Evolutionary conservation across 371 early-diverging fungal genomes (phyloP), one percentile per base, ranked within the genome.

Genomic region (Haplosporangium sp.): DNA sequence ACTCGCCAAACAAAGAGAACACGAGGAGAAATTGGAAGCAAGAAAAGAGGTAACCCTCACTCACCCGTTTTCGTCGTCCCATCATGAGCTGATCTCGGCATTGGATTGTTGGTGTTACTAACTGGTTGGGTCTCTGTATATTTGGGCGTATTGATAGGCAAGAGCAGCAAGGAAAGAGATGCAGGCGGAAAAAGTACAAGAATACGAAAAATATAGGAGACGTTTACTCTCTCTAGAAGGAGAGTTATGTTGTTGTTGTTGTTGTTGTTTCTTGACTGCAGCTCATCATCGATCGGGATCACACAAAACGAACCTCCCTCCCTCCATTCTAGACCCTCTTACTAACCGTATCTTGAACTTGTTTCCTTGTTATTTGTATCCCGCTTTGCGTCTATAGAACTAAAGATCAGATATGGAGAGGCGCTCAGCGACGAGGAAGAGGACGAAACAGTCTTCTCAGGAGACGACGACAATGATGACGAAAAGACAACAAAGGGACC

Each of bases 1-100:
- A 59, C 76, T 84, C 23, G 86, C 86, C 46, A 84, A 87, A 45
- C 75, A 85, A 60, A 74, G 82, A 55, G 85, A 83, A 45, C 81
- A 86, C 50, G 85, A 86, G 59, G 91, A 89, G 57, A 85, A 84
- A 53, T 73, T 88, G 8, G 84, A 83, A 50, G 80, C 80, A 23
- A 83, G 90, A 45, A 85, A 86, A 59, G 89, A 88, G 58, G 75
- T 65, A 46, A 18, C 21, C n/a, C n/a, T n/a, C n/a, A n/a, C n/a
- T n/a, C n/a, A n/a, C n/a, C n/a, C n/a, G n/a, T n/a, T n/a, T n/a
- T n/a, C n/a, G n/a, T n/a, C n/a, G n/a, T n/a, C n/a, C n/a, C n/a
- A n/a, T n/a, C n/a, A n/a, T n/a, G n/a, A n/a, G n/a, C n/a, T n/a
- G n/a, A n/a, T n/a, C n/a, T n/a, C n/a, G n/a, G n/a, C n/a, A n/a